Evolutionary conservation across 257 asterid genomes (phyloP).

Genomic region (Marsdenia floribunda): DNA sequence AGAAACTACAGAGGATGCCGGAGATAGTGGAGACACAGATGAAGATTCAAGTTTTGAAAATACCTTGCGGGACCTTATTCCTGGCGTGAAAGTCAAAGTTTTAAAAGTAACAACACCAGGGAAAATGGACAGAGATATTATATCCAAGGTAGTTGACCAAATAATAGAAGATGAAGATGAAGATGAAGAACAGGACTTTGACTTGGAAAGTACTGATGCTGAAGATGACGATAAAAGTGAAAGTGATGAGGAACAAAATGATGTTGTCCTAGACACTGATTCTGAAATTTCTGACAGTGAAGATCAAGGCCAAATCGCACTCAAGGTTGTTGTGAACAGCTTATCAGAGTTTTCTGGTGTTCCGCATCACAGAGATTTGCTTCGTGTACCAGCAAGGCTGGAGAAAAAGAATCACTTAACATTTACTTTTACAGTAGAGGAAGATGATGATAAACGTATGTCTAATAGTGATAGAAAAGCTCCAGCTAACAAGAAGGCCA

Average conservation of each 20-base stretch:
- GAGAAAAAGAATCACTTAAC: conserved; percentile 58
- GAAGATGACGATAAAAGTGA: conserved; percentile 26
- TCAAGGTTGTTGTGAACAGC: conserved; percentile 66
- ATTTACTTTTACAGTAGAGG: conserved; percentile 77
- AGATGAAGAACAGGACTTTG: conserved; percentile 39
- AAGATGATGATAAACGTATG: conserved; percentile 42
- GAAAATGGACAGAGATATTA: conserved; percentile 66
- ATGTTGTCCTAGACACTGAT: conserved; percentile 43
- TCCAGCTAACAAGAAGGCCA: conserved; percentile 53
- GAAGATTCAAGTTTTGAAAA: conserved; percentile 68
- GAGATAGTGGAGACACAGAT: conserved; percentile 62
- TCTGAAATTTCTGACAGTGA: conserved; percentile 47
- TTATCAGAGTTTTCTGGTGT: conserved; percentile 41
- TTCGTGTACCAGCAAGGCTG: conserved; percentile 86
- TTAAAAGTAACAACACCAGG: conserved; percentile 72
- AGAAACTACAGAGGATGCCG: conserved; percentile 53
- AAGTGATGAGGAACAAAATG: conserved; percentile 31
- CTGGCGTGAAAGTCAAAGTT: conserved; percentile 90
- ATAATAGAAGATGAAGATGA: conserved; percentile 84
- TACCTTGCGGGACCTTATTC: conserved; percentile 79
- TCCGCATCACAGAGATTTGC: conserved; percentile 41
- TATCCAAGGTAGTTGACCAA: conserved; percentile 85
- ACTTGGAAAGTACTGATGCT: conserved; percentile 21
- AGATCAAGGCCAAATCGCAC: conserved; percentile 56
- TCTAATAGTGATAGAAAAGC: conserved; percentile 46